phyloP scores from a whole-genome alignment of 352 stramenopile species.

The Phytophthora kernoviae region DNA sequence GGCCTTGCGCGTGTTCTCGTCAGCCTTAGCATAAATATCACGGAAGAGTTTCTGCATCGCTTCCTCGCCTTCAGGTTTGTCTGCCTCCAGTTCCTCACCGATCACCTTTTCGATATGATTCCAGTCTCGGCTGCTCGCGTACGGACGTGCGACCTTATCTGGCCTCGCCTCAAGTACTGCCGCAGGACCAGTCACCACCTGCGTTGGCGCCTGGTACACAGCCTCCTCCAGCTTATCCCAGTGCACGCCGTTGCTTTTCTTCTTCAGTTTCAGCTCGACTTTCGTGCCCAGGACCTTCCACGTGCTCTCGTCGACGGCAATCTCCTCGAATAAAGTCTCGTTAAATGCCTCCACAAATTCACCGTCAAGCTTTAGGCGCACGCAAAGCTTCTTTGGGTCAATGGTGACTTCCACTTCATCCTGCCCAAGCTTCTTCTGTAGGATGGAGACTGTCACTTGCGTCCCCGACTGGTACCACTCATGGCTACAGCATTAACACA shows the following conservation, averaged over 20 bases:
- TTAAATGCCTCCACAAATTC: slow-evolving; percentile 65
- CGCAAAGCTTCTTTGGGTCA: slow-evolving; percentile 52
- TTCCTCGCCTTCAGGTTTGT: slow-evolving; percentile 92
- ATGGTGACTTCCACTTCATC: slow-evolving; percentile 71
- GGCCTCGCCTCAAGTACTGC: slow-evolving; percentile 69
- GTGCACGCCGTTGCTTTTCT: slow-evolving; percentile 54
- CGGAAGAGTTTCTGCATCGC: slow-evolving; percentile 92
- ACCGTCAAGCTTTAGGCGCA: slow-evolving; percentile 55
- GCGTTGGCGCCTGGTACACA: slow-evolving; percentile 43
- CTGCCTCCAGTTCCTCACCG: slow-evolving; percentile 76
- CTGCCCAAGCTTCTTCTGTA: slow-evolving; percentile 79
- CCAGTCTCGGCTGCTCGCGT: slow-evolving; percentile 89
- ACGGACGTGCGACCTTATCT: slow-evolving; percentile 59
- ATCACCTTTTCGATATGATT: slow-evolving; percentile 86
- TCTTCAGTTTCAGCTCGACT: slow-evolving; percentile 86
- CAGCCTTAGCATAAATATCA: slow-evolving; percentile 93
- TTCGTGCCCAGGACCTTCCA: slow-evolving; percentile 72
- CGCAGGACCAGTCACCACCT: slow-evolving; percentile 57
- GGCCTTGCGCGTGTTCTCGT: slow-evolving; percentile 89
- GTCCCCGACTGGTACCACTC: slow-evolving; percentile 89
- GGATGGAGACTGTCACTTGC: slow-evolving; percentile 82
- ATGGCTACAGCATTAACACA: slow-evolving; percentile 45
- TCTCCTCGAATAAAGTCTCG: slow-evolving; percentile 74
- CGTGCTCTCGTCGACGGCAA: slow-evolving; percentile 58
- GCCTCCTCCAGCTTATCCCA: slow-evolving; percentile 82